Percentiles rank a stretch among this genome's conserved stretches.
Evolutionary conservation across 177 flowering plant species (phyloP).

Genomic region (Tripterygium wilfordii): DNA sequence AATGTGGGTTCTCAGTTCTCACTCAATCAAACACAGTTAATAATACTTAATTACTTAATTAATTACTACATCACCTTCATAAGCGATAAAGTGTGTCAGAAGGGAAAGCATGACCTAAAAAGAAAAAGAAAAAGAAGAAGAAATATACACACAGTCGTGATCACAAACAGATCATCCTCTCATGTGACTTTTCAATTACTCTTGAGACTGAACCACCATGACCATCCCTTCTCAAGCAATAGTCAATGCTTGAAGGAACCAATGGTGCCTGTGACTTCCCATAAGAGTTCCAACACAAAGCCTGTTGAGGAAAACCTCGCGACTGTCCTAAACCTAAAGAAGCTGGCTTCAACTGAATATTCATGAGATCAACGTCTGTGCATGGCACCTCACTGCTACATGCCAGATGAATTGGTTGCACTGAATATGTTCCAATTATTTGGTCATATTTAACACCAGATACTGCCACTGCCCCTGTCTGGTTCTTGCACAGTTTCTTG

Average conservation of each 20-base stretch:
- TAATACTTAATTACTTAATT: no score
- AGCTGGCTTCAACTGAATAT: constrained; percentile 49
- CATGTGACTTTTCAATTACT: constrained; percentile 37
- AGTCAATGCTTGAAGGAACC: constrained; percentile 60
- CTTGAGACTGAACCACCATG: constrained; percentile 25
- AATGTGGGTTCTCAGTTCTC: no score
- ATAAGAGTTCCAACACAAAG: constrained; percentile 72
- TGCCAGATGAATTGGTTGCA: constrained; percentile 65
- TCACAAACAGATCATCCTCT: no score
- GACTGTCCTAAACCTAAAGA: constrained; percentile 14
- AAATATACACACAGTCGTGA: no score
- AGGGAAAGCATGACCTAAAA: no score
- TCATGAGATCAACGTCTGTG: constrained; percentile 43
- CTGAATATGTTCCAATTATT: constrained; percentile 60
- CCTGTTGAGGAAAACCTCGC: constrained; percentile 31
- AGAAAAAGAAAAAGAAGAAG: not conserved
- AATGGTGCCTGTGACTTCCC: constrained; percentile 63
- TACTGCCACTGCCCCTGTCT: constrained; percentile 67
- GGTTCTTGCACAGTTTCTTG: constrained; percentile 64
- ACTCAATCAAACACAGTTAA: no score
- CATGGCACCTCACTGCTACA: constrained; percentile 71
- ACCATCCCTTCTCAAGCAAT: constrained; percentile 52
- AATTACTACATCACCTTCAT: no score
- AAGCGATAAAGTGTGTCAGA: no score
- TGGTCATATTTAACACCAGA: constrained; percentile 47